A percentile compares a stretch with the other conserved stretches of the same genome.
Conservation (phyloP, 805 yeast genomes). For the Saturnispora quitensis region DNA sequence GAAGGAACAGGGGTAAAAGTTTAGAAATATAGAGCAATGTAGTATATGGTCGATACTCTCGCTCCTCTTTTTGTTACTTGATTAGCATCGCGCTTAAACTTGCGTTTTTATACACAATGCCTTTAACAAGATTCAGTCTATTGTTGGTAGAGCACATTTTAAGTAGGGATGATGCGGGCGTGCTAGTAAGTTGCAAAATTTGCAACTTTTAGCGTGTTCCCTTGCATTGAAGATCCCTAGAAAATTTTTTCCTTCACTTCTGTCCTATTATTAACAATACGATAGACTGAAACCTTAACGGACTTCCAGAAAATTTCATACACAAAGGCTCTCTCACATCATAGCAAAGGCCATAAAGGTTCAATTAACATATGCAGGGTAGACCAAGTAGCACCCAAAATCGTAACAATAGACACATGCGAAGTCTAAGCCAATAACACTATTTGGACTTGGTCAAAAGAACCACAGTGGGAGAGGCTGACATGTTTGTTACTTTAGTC, state of each 20-base stretch:
- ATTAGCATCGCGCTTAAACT: neutral
- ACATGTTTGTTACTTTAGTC: neutral
- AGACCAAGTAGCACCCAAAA: too few relatives aligned
- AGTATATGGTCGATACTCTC: neutral
- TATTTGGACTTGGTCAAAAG: neutral
- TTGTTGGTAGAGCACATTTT: neutral
- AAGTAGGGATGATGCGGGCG: neutral
- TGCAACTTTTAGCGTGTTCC: neutral
- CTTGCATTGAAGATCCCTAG: neutral
- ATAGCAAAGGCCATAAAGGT: neutral
- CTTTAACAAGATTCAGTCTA: neutral
- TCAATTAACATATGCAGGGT: neutral
- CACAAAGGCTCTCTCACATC: neutral
- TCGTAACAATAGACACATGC: too few relatives aligned
- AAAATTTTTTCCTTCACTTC: neutral
- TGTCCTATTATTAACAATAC: neutral
- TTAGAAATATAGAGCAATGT: neutral
- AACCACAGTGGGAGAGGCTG: neutral
- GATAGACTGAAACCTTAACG: neutral
- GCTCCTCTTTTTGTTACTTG: neutral
- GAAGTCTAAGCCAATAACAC: too few relatives aligned
- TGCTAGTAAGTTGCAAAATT: neutral
- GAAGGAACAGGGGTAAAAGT: too few relatives aligned
- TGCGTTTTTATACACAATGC: neutral
- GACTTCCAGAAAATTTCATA: neutral